Evolutionary conservation across 2,329 filamentous ascomycete species (phyloP).

Genomic region (Fusarium sp.): DNA sequence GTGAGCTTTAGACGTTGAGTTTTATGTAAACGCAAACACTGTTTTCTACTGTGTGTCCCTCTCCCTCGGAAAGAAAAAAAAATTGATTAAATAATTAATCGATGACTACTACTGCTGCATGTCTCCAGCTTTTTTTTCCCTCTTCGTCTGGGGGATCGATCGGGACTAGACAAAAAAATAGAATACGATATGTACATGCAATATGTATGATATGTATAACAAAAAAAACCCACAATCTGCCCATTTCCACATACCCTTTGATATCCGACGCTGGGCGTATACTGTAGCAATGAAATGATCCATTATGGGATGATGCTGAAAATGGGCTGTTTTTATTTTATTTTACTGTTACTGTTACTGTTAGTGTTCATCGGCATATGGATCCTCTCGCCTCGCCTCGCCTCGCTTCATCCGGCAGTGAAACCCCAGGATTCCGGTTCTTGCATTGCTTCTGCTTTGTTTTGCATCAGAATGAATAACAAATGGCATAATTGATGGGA

Average conservation of each 20-base stretch:
- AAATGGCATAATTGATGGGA: not conserved
- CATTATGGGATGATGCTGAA: slow-evolving; percentile 1
- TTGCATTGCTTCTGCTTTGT: slow-evolving; percentile 2
- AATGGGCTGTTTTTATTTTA: not conserved
- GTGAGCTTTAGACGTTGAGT: slow-evolving; percentile 12
- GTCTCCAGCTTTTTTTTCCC: slow-evolving; percentile 15
- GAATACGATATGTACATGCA: slow-evolving; percentile 4
- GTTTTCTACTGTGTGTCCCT: not conserved
- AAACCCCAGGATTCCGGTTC: slow-evolving; percentile 33
- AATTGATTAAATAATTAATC: not conserved
- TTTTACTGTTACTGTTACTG: not conserved
- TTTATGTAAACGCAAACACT: not conserved
- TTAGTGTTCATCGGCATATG: not conserved
- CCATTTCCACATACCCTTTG: slow-evolving; percentile 15
- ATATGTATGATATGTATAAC: not conserved
- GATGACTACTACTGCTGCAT: slow-evolving; percentile 1
- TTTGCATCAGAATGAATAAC: slow-evolving; percentile 23
- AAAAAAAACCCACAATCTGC: slow-evolving; percentile 12
- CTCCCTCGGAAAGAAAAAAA: not conserved
- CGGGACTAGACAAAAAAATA: slow-evolving; percentile 15
- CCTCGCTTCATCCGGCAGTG: slow-evolving; percentile 37
- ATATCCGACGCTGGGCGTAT: slow-evolving; percentile 30
- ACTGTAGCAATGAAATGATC: not conserved
- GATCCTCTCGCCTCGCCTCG: slow-evolving; percentile 13
- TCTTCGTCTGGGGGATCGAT: slow-evolving; percentile 17